These are phyloP conservation scores for Candida krabiensis DNA, from an alignment of 805 yeast species.

Conservation along the genomic window DNA sequence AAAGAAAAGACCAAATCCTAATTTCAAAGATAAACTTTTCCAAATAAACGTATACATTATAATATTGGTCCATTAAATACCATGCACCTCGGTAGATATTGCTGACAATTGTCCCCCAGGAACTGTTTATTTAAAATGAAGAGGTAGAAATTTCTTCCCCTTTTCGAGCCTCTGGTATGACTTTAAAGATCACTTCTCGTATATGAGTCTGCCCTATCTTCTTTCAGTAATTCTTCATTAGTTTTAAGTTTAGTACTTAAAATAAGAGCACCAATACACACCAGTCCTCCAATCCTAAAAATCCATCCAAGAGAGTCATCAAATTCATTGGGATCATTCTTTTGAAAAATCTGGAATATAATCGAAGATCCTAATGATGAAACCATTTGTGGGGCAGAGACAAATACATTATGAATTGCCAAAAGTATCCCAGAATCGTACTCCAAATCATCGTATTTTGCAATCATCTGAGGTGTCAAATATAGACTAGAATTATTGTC, in stretches of 20 bases:
- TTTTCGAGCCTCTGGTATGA: no score
- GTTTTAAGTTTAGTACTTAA: constrained; percentile 44
- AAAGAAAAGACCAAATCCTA: no score
- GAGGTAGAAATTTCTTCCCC: no score
- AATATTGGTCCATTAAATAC: no score
- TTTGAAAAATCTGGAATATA: constrained; percentile 41
- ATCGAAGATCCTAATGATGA: constrained; percentile 50
- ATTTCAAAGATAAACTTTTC: no score
- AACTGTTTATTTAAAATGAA: no score
- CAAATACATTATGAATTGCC: constrained; percentile 59
- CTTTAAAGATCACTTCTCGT: no score
- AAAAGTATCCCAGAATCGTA: constrained; percentile 57
- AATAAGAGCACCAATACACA: constrained; percentile 46
- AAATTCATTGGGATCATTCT: constrained; percentile 25
- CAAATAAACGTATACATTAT: no score
- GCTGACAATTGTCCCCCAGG: no score
- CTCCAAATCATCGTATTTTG: constrained; percentile 41
- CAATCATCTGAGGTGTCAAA: constrained; percentile 21
- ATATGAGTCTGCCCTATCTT: no score
- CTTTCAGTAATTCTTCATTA: constrained; percentile 36
- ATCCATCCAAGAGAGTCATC: constrained; percentile 56
- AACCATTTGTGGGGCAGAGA: constrained; percentile 56
- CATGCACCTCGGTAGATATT: no score
- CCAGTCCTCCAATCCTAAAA: constrained; percentile 54
- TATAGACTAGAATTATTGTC: constrained; percentile 15